Base-by-base conservation (phyloP, 75 land plant species). In the Azolla pinnata region DNA sequence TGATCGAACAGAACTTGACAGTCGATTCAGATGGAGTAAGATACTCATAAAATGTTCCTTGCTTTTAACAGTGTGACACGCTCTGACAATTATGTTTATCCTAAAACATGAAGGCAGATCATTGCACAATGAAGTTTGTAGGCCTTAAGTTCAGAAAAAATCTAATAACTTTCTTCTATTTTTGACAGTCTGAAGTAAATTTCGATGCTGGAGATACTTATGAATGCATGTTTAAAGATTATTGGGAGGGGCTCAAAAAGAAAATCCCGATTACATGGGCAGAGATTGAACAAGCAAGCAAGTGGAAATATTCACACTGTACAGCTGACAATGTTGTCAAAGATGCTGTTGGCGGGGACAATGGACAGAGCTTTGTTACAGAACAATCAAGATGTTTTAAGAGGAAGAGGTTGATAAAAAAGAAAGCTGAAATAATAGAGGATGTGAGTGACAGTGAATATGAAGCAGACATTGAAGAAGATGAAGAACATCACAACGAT, bases 141-240 rank as follows among this genome's bases (percentile, higher is more conserved):
- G 53, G 8, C 12, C 18, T 50, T 24, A 7, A 19, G 53, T 50
- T 17, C 8, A 7, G 53, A 7, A 32, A 2, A 55, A 55, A n/a
- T 24, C 54, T 5, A 7, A 19, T 24, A 19, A 8, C 56, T 54
- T 16, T 9, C 56, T 60, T 21, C 44, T 42, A 1, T 5, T 14
- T 40, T 46, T 46, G 29, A 0, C 74, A 89, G 96, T 81, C 17
- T 0, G 61, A 74, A 56, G 80, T 89, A 35, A 82, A 89, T 54
- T 85, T 89, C 31, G 63, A 64, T 20, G 84, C 73, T 34, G 32
- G 57, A 47, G 86, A 83, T 5, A 82, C 96, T 12, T 63, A 61
- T 63, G 86, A 89, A 34, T 83, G 54, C 32, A 49, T 89, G 44
- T 89, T 85, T 52, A 82, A 68, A 54, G 86, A 76, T 1, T 89